A percentile compares a stretch with the other conserved stretches of the same genome.
These are phyloP conservation scores for Monosporascus sp. DNA, from an alignment of 2,329 filamentous ascomycete species.

Conservation along the genomic window DNA sequence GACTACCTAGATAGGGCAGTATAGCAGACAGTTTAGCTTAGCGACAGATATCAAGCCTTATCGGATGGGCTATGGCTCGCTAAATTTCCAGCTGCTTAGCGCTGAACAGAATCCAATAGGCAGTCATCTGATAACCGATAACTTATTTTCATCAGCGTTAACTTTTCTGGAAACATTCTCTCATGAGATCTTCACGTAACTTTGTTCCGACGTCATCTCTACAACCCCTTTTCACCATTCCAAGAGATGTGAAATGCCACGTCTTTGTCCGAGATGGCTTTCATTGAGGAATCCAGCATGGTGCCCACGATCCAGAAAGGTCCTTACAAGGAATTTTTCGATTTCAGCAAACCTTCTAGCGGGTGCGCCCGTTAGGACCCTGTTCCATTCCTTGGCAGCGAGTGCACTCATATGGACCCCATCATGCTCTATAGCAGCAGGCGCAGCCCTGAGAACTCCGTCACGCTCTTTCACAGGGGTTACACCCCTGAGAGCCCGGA, in stretches of 20 bases:
- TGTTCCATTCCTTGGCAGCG: not conserved
- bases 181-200: constrained; percentile 3
- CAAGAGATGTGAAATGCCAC: constrained; percentile 21
- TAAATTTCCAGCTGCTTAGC: no score
- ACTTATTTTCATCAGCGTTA: not conserved
- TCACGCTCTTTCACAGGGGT: constrained; percentile 1
- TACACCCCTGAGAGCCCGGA: constrained; percentile 2
- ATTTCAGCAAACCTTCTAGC: constrained; percentile 2
- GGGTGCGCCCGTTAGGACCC: constrained; percentile 2
- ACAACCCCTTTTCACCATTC: not conserved
- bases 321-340: constrained; percentile 2
- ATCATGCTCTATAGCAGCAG: not conserved
- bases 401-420: not conserved
- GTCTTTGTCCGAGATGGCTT: constrained; percentile 16
- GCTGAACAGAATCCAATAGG: no score
- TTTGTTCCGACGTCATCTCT: constrained; percentile 5
- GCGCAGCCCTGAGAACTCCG: constrained; percentile 2
- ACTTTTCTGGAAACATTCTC: not conserved
- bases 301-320: not conserved
- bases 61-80: no score
- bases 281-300: constrained; percentile 7
- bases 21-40: no score
- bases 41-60: no score
- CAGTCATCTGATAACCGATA: not conserved
- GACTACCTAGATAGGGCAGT: no score